These are phyloP conservation scores for Emericellopsis cladophorae DNA, from an alignment of 2,329 filamentous ascomycete species.

Conservation along the genomic window DNA sequence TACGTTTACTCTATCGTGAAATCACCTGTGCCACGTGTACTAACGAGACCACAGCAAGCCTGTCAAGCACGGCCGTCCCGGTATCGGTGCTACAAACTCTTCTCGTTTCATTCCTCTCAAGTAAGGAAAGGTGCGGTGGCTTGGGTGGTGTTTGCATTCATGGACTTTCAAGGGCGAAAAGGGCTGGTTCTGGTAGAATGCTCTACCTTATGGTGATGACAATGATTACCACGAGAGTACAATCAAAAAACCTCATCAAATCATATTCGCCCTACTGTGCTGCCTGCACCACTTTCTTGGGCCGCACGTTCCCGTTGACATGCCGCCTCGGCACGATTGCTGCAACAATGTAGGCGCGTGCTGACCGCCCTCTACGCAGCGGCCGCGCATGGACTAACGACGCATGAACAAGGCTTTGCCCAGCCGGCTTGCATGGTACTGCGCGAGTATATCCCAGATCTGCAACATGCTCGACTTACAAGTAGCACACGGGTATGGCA, in stretches of 20 bases:
- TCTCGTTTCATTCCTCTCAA: conserved; percentile 99
- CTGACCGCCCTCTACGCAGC: neutral
- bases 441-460: neutral
- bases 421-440: neutral
- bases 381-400: neutral
- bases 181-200: conserved; percentile 41
- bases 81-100: conserved; percentile 99
- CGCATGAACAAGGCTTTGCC: neutral
- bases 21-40: neutral
- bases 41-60: conserved; percentile 58
- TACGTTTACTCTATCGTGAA: conserved; percentile 38
- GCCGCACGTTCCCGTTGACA: no score
- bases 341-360: no score
- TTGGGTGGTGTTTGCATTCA: conserved; percentile 44
- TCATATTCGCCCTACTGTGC: neutral
- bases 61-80: conserved; percentile 99
- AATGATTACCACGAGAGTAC: conserved; percentile 29
- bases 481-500: neutral
- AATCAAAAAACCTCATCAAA: conserved; percentile 13
- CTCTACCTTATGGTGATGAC: conserved; percentile 31
- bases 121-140: conserved; percentile 56
- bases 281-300: conserved; percentile 1
- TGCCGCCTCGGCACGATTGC: no score
- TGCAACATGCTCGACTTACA: neutral
- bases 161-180: conserved; percentile 43